Percentiles rank a stretch among this genome's conserved stretches.
Conservation (phyloP, 768 basidiomycete genomes). For the Pleurotus eryngii region DNA sequence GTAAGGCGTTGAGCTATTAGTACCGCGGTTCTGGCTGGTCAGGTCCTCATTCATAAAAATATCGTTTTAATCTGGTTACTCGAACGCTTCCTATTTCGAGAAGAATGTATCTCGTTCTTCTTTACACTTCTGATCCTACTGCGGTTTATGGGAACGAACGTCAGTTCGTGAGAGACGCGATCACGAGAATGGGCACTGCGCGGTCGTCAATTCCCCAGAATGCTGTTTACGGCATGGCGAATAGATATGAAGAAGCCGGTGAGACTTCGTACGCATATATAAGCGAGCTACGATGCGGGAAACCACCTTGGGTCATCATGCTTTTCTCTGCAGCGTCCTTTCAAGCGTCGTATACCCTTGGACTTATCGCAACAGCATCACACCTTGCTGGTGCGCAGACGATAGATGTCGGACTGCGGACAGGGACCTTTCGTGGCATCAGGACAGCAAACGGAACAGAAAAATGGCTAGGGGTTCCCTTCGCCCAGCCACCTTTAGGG, state of each 20-base stretch:
- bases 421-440: slow-evolving; percentile 36
- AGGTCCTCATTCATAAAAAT: too few relatives aligned
- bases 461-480: slow-evolving; percentile 49
- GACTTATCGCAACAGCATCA: not conserved
- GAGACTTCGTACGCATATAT: too few relatives aligned
- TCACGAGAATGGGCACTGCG: not conserved
- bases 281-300: too few relatives aligned
- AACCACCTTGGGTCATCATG: not conserved
- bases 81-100: too few relatives aligned
- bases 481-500: slow-evolving; percentile 44
- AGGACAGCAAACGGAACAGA: slow-evolving; percentile 33
- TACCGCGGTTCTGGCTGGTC: too few relatives aligned
- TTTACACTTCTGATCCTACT: not conserved
- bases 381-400: not conserved
- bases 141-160: not conserved
- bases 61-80: too few relatives aligned
- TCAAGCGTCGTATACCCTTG: not conserved
- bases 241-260: not conserved
- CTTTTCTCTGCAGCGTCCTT: not conserved
- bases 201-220: not conserved
- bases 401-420: slow-evolving; percentile 18
- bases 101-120: not conserved
- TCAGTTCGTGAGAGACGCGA: not conserved
- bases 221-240: not conserved
- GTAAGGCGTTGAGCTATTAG: too few relatives aligned